Percentiles rank a stretch among this genome's conserved stretches.
phyloP scores from a whole-genome alignment of 148 eudicot species.

The Persicaria maculosa region DNA sequence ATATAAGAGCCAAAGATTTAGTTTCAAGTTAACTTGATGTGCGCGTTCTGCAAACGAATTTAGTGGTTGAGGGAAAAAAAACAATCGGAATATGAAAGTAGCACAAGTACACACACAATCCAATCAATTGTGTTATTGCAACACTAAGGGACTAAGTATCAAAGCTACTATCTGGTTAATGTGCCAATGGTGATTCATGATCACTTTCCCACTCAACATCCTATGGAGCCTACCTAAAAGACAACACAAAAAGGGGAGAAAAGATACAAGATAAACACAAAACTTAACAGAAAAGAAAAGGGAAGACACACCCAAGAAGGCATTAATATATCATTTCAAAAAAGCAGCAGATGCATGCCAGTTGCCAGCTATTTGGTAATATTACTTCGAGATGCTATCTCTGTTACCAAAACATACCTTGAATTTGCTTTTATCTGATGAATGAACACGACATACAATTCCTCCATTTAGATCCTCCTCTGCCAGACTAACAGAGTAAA shows the following conservation, averaged over 20 bases:
- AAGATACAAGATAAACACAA: neutral
- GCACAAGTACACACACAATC: neutral
- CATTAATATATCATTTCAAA: neutral
- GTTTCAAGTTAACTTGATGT: neutral
- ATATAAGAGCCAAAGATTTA: neutral
- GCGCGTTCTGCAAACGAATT: neutral
- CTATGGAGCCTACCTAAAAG: neutral
- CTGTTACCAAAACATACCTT: conserved; percentile 44
- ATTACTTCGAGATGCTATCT: neutral
- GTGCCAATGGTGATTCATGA: neutral
- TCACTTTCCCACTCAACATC: neutral
- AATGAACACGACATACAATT: conserved; percentile 76
- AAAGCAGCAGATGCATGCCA: neutral
- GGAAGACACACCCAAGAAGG: neutral
- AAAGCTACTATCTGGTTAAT: neutral
- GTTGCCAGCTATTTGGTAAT: neutral
- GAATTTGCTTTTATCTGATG: conserved; percentile 84
- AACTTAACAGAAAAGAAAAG: neutral
- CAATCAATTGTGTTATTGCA: neutral
- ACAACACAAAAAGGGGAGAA: neutral
- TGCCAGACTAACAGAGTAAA: conserved; percentile 71
- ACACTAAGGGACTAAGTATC: neutral
- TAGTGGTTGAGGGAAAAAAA: neutral
- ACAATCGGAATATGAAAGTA: neutral
- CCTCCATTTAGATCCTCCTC: conserved; percentile 79